Base-by-base conservation (phyloP, 768 basidiomycete genomes). In the Boletus coccyginus region DNA sequence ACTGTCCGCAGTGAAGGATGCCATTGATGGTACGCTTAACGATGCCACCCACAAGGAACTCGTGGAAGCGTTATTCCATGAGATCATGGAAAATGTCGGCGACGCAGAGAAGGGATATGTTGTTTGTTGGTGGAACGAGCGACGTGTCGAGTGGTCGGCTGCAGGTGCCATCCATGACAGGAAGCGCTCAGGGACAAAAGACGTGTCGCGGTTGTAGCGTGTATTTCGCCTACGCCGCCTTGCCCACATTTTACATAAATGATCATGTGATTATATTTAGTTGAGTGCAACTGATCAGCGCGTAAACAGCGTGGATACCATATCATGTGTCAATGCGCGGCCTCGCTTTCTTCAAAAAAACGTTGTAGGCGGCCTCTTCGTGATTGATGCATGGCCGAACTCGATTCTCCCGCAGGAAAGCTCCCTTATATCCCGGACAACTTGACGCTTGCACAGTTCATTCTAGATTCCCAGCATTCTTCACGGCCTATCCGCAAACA, bases 71-170 rank as follows among this genome's bases (percentile, higher is more conserved):
- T 66, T 88, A 43, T 86, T 87, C 70, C 74, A 71, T 41, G 86
- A 89, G 69, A 78, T 92, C 35, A 70, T 82, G 62, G 81, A 84
- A 65, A 77, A 75, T 42, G 80, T 87, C 3, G 87, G 85, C 14
- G 88, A 91, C 66, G 74, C 75, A 42, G 87, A 88, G 73, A 90
- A 86, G 72, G 83, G 82, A 65, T 77, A 77, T 57, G 83, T 73
- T 41, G 79, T 92, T 71, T 74, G 71, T 44, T 92, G 90, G 90
- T 92, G 90, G 90, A 79, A 83, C 66, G 76, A 80, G 53, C 72
- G 81, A 45, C 57, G 60, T 4, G 36, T 29, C 14, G 62, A 66
- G 33, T 73, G 71, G 72, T 57, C 59, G 2, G 29, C 17, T 33
- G 43, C 21, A 24, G 48, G 44, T 43, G 29, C 49, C 38, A 14